A percentile compares a stretch with the other conserved stretches of the same genome.
Evolutionary conservation across 179 eudicot genomes (phyloP).

Genomic region (Vitellaria paradoxa): DNA sequence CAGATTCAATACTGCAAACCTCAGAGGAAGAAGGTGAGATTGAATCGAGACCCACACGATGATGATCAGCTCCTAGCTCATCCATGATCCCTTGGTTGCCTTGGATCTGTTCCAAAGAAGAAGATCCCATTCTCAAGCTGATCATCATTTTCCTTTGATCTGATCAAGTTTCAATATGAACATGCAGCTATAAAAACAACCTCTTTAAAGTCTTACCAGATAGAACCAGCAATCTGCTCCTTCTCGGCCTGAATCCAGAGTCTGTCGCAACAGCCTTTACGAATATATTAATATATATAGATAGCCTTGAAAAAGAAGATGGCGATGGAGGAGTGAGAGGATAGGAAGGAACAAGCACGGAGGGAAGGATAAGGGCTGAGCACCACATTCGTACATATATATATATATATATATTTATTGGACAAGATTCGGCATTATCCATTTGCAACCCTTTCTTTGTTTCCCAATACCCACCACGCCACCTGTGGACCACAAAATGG

Average conservation of each 20-base stretch:
- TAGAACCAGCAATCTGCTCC: too few species aligned
- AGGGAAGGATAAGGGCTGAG: constrained; percentile 10
- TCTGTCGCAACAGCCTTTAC: too few species aligned
- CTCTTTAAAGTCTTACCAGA: too few species aligned
- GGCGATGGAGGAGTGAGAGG: background rate
- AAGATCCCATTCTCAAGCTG: constrained; percentile 20
- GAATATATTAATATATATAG: background rate
- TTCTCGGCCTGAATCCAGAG: too few species aligned
- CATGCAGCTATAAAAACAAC: background rate
- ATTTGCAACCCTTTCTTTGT: background rate
- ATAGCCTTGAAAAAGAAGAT: background rate
- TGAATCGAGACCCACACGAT: background rate
- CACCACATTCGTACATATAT: background rate
- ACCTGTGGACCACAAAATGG: constrained; percentile 2
- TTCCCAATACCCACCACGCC: constrained; percentile 11
- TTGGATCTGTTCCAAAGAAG: constrained; percentile 10
- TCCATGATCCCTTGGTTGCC: constrained; percentile 23
- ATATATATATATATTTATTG: background rate
- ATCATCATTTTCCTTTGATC: background rate
- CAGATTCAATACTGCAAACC: constrained; percentile 15
- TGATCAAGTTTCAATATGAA: background rate
- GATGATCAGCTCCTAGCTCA: background rate
- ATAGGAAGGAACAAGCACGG: background rate
- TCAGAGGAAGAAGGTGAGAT: constrained; percentile 12
- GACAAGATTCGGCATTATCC: constrained; percentile 35